These are phyloP conservation scores for Solanum chilense DNA, from an alignment of 257 asterid species.

Conservation along the genomic window DNA sequence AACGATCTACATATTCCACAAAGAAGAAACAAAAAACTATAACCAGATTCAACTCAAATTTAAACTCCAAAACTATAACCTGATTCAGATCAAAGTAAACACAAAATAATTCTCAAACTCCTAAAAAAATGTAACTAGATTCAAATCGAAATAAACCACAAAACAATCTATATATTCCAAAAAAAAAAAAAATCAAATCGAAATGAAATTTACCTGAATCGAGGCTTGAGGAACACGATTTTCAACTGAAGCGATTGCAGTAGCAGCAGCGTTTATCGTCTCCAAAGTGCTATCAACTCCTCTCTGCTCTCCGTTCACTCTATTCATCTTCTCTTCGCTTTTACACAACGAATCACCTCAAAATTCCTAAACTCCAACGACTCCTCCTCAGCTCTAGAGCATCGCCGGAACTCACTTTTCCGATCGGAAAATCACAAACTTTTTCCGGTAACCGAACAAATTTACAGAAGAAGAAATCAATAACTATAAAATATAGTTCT, in stretches of 20 bases:
- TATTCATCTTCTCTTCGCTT: background rate
- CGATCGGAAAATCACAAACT: background rate
- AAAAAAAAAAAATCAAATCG: background rate
- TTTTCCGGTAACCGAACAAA: constrained; percentile 1
- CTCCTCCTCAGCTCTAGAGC: background rate
- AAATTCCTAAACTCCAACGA: background rate
- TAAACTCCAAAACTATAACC: background rate
- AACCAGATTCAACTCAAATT: background rate
- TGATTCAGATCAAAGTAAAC: background rate
- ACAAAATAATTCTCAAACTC: background rate
- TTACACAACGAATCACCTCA: background rate
- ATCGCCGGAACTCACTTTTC: background rate
- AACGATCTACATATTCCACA: background rate
- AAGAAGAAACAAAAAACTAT: background rate
- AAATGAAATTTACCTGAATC: background rate
- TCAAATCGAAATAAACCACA: background rate
- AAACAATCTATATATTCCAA: background rate
- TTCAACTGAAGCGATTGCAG: constrained; percentile 69
- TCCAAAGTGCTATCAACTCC: constrained; percentile 47
- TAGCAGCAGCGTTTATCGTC: constrained; percentile 89
- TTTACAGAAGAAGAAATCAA: background rate
- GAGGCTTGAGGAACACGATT: constrained; percentile 32
- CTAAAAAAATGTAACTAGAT: background rate
- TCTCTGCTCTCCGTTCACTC: constrained; percentile 11
- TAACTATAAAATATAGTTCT: background rate